Percentiles rank a stretch among this genome's conserved stretches.
These are phyloP conservation scores for Phycomyces blakesleeanus DNA, from an alignment of 192 early-diverging fungal species.

Conservation along the genomic window DNA sequence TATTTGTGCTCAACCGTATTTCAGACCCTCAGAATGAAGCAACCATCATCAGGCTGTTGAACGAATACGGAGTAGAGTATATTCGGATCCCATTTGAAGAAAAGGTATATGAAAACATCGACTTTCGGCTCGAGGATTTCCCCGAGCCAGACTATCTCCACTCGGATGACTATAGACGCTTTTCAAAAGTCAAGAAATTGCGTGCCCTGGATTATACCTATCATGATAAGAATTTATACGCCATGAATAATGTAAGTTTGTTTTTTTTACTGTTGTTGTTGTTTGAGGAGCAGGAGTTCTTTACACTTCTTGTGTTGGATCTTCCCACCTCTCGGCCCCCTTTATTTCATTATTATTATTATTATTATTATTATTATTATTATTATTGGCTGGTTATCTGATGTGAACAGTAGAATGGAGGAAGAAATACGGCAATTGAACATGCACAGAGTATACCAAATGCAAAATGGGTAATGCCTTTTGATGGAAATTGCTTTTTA, in stretches of 20 bases:
- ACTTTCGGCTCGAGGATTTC: slow-evolving; percentile 60
- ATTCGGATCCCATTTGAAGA: slow-evolving; percentile 52
- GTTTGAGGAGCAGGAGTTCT: too few relatives aligned
- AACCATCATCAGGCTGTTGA: slow-evolving; percentile 48
- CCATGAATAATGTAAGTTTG: slow-evolving; percentile 61
- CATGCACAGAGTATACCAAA: slow-evolving; percentile 46
- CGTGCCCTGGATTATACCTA: slow-evolving; percentile 58
- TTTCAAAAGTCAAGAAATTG: slow-evolving; percentile 55
- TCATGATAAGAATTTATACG: slow-evolving; percentile 62
- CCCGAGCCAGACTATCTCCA: slow-evolving; percentile 60
- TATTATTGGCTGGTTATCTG: too few relatives aligned
- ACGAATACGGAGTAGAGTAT: slow-evolving; percentile 50
- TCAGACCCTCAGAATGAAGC: slow-evolving; percentile 53
- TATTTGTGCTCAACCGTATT: slow-evolving; percentile 61
- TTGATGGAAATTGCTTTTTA: slow-evolving; percentile 61
- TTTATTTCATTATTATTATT: too few relatives aligned
- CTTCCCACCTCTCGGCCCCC: too few relatives aligned
- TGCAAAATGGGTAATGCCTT: slow-evolving; percentile 58
- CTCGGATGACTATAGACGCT: slow-evolving; percentile 54
- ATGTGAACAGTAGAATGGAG: slow-evolving; percentile 50
- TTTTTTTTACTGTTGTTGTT: slow-evolving; percentile 6
- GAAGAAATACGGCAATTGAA: slow-evolving; percentile 50
- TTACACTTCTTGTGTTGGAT: too few relatives aligned
- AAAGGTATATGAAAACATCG: slow-evolving; percentile 49
- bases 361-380: too few relatives aligned